Base-by-base conservation (phyloP, 345 rosid genomes). In the Salix suchowensis region DNA sequence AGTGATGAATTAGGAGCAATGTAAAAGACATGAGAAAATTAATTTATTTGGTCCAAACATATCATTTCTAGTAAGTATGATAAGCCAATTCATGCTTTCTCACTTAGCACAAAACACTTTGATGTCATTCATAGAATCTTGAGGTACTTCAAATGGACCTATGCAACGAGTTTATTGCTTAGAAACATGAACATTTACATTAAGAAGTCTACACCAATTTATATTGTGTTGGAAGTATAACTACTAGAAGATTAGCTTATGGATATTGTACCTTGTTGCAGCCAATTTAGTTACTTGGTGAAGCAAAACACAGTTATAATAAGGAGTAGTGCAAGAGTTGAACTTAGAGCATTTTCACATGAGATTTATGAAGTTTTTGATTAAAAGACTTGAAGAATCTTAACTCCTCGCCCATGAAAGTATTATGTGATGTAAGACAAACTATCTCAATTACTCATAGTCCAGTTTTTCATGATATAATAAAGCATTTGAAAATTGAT, bases 241-340 rank as follows among this genome's bases (percentile, higher is more conserved):
- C 12, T 1, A 2, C 3, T 7, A 21, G 0, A 54, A 54, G 1
- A 54, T 21, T 1, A 21, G 7, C 0, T 21, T 54, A 0, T 19
- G 0, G 9, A 6, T 54, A 54, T 54, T 54, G n/a, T 21, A 6
- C 4, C 4, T 6, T 54, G 3, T 54, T 21, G 0, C 1, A 21
- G 12, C 3, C 24, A 54, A 54, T 54, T 54, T 54, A 54, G 24
- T 54, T 54, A 2, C 4, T 7, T 18, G 10, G 12, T 7, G 60
- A 54, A 54, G 60, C 1, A 54, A 21, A 54, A 19, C 21, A 18
- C 1, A 54, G 9, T 54, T 7, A 0, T 54, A 12, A 4, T 10
- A 54, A 54, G 6, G 11, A 21, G 24, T 21, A 54, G 16, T 16
- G 2, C 16, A 48, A 1, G 16, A 48, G 54, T 18, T 7, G 16